These are phyloP conservation scores for Vicia villosa DNA, from an alignment of 306 rosid genomes.

Conservation along the genomic window DNA sequence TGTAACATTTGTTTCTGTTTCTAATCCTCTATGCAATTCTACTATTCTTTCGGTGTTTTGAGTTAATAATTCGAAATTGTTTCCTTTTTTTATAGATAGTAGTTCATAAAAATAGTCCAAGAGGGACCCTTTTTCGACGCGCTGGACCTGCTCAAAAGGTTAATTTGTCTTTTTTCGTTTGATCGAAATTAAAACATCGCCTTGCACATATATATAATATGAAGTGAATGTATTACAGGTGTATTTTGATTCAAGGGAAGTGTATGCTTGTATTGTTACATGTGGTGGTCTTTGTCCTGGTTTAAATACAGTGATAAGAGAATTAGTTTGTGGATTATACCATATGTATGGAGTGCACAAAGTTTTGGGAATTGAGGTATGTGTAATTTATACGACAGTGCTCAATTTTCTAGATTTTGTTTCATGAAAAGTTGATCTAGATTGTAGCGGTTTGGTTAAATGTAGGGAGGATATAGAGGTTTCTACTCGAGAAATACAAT, in stretches of 20 bases:
- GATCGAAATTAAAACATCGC: not conserved
- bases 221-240: slow-evolving; percentile 50
- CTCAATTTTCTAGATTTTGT: not conserved
- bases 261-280: slow-evolving; percentile 82
- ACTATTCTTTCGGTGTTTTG: slow-evolving; percentile 10
- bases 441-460: not conserved
- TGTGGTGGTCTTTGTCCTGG: slow-evolving; percentile 99
- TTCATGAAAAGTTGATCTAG: not conserved
- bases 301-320: slow-evolving; percentile 94
- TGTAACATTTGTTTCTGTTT: not conserved
- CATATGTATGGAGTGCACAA: slow-evolving; percentile 86
- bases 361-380: slow-evolving; percentile 75
- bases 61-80: not conserved
- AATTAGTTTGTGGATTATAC: slow-evolving; percentile 80
- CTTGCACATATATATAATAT: not conserved
- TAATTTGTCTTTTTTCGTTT: not conserved
- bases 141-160: slow-evolving; percentile 91
- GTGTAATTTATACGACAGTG: not conserved
- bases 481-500: slow-evolving; percentile 75
- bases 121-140: slow-evolving; percentile 88
- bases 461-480: slow-evolving; percentile 92
- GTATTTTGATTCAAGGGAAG: slow-evolving; percentile 79
- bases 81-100: slow-evolving; percentile 56
- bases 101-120: slow-evolving; percentile 74
- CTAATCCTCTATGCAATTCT: not conserved